phyloP scores from a whole-genome alignment of 129 eudicot genomes.

The Ambrosia trifida region DNA sequence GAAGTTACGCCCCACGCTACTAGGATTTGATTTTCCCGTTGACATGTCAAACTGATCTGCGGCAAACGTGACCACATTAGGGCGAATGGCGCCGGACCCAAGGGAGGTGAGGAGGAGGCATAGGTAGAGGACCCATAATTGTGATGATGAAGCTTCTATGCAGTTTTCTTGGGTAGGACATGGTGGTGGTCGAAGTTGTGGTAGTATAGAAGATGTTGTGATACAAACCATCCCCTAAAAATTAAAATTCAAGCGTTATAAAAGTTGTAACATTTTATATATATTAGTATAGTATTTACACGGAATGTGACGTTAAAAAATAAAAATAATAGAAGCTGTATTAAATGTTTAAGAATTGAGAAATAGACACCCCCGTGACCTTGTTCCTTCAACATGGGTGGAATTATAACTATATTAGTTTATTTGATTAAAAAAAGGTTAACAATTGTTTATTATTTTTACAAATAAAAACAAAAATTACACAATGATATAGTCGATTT shows the following conservation, averaged over 20 bases:
- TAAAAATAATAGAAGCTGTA: no score
- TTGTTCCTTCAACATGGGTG: neutral
- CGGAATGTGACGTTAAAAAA: no score
- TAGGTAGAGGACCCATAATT: conserved; percentile 68
- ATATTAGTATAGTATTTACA: no score
- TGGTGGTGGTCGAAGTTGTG: conserved; percentile 73
- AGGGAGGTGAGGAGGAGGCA: conserved; percentile 70
- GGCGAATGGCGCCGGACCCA: conserved; percentile 84
- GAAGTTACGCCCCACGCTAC: conserved; percentile 64
- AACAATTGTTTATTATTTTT: neutral
- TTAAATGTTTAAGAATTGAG: no score
- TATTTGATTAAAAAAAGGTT: neutral
- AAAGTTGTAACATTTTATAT: neutral
- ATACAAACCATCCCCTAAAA: conserved; percentile 79
- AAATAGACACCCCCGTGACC: neutral
- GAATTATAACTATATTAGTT: neutral
- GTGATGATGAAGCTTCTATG: conserved; percentile 71
- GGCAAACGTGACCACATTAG: conserved; percentile 88
- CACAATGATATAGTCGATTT: neutral
- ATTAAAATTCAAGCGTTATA: neutral
- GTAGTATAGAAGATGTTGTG: conserved; percentile 68
- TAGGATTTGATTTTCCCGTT: conserved; percentile 50
- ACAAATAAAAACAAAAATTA: neutral
- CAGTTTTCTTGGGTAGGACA: conserved; percentile 85
- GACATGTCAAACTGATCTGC: conserved; percentile 93